Base-by-base conservation (phyloP, 2,329 filamentous ascomycete genomes). In the Aspergillus sp. region DNA sequence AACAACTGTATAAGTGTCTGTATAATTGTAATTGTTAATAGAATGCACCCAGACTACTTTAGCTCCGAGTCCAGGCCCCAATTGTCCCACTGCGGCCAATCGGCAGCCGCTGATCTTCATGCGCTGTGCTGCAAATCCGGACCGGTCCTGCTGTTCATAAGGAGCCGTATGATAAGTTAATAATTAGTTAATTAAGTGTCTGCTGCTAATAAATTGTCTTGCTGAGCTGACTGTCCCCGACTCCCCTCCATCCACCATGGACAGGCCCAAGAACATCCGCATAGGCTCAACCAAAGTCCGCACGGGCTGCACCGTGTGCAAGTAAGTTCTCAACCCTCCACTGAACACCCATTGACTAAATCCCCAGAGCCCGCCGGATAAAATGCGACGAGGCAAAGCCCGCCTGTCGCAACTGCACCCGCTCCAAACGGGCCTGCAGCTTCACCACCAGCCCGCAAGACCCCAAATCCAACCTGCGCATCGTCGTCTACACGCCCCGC, bases 301-400 rank as follows among this genome's bases (percentile, higher is more conserved):
- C 37, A 47, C 57, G 3, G 57, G 57, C n/a, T 59, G 57, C n/a
- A 39, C 19, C 3, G 45, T 50, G 15, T 59, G 57, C 57, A 59
- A 59, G 57, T 59, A 42, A 12, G 52, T 13, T 8, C 7, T 13
- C 4, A 4, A 3, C 15, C 20, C 4, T 24, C n/a, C 15, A 24
- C 15, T 11, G 2, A 15, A 12, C 20, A 4, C n/a, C 12, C 11
- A 3, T 3, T n/a, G 11, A 46, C 27, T 55, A 9, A 49, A 30
- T 3, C 1, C 5, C n/a, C 40, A 61, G 59, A 47, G 8, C 44
- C 17, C 59, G 59, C 24, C 52, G 52, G 3, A 19, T 61, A 15
- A 58, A 61, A 51, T 61, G 59, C 49, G 59, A 61, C 40, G 56
- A 61, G 47, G 22, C 30, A 22, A 51, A 47, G 27, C 56, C 59